Base-by-base conservation (phyloP, 1,284 basidiomycete species). In the Leccinum griseonigrum region DNA sequence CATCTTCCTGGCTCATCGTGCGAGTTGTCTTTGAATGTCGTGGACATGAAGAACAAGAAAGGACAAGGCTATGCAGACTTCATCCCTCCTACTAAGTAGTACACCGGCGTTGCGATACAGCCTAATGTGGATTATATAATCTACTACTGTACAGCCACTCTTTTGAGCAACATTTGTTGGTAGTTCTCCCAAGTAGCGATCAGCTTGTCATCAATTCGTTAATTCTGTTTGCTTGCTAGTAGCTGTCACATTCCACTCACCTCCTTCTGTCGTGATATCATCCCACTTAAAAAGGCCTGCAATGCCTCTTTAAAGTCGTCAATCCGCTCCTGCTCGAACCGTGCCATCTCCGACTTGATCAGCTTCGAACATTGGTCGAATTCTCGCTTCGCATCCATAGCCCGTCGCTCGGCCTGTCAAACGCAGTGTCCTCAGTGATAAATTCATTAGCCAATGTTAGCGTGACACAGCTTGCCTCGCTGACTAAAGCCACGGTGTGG, bases 241-340 rank as follows among this genome's bases (percentile, higher is more conserved):
- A 10, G 50, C 7, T 16, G 50, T 51, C 0, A 11, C 9, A 14
- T 36, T 58, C n/a, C 22, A 72, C 83, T 54, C 50, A 92, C 89
- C 81, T 94, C 87, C 74, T 89, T 90, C 77, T 97, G 94, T 56
- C 90, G 78, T 29, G 80, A 74, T 56, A 95, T 89, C 88, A 95
- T 91, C 10, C 91, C 91, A 56, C 91, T 88, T 62, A 96, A 76
- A 76, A 93, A 95, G 1, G 80, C 80, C 68, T 91, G 90, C 61
- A 97, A 74, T 2, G 87, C 82, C 36, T 82, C 79, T 72, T 93
- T 94, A 74, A 97, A 94, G 71, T 97, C 94, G 54, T 93, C 88
- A 32, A 98, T 86, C 52, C 95, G 86, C 76, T 98, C 96, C 70
- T 88, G 84, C 77, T 99, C 97, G 72, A 99, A 98, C 36, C 95